These are phyloP conservation scores for Auricularia cornea DNA, from an alignment of 768 basidiomycete genomes.

Conservation along the genomic window DNA sequence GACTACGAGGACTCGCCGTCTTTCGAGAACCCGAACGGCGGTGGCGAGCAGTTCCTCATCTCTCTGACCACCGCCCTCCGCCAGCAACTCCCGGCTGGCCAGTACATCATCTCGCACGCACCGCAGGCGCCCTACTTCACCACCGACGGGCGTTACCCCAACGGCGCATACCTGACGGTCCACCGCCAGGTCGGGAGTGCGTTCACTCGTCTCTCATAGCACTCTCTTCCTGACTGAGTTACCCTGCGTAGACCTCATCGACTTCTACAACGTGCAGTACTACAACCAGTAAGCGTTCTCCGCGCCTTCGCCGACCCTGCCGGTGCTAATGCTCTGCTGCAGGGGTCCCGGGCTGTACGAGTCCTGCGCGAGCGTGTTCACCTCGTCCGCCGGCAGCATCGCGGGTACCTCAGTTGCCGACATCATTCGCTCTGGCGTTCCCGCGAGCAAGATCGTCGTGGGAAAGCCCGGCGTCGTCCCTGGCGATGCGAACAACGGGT, in stretches of 20 bases:
- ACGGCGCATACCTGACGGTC: constrained; percentile 22
- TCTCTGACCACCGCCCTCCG: constrained; percentile 5
- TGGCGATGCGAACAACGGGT: neutral
- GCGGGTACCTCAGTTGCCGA: constrained; percentile 26
- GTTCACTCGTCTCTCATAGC: neutral
- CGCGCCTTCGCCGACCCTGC: neutral
- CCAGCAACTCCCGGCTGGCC: neutral
- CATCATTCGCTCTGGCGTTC: constrained; percentile 22
- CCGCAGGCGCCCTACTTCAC: constrained; percentile 24
- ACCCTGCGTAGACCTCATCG: constrained; percentile 14
- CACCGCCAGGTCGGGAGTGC: constrained; percentile 18
- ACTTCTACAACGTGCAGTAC: constrained; percentile 20
- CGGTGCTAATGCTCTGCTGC: neutral
- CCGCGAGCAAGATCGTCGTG: constrained; percentile 28
- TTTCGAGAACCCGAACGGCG: neutral
- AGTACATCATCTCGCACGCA: constrained; percentile 5
- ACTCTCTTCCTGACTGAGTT: neutral
- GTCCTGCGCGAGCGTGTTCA: constrained; percentile 13
- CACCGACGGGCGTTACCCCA: neutral
- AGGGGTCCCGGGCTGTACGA: constrained; percentile 4
- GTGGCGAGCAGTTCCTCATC: constrained; percentile 7
- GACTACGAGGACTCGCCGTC: constrained; percentile 12
- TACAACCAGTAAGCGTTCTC: neutral
- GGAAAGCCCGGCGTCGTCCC: constrained; percentile 21
- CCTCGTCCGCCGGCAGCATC: constrained; percentile 18